phyloP scores from a whole-genome alignment of 2,329 filamentous ascomycete genomes.

The Beauveria sp. region DNA sequence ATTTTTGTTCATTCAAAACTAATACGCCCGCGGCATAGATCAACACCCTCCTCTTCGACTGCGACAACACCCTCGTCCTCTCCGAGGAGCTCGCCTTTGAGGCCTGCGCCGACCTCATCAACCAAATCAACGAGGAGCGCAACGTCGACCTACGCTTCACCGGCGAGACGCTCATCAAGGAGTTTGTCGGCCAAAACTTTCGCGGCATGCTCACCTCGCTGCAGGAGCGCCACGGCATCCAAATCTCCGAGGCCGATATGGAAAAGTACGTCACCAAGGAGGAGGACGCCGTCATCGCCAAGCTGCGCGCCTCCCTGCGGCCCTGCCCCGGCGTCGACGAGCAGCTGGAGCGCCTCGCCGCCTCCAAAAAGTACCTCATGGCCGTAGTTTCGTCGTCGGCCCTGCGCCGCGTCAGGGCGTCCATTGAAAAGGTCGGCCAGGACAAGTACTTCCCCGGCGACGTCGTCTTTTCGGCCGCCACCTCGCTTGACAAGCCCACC shows the following conservation, averaged over 20 bases:
- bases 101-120: slow-evolving; percentile 82
- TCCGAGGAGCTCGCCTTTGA: slow-evolving; percentile 88
- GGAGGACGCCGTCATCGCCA: slow-evolving; percentile 76
- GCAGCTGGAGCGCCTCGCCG: slow-evolving; percentile 56
- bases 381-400: slow-evolving; percentile 78
- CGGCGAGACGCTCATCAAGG: slow-evolving; percentile 66
- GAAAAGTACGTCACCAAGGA: slow-evolving; percentile 69
- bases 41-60: slow-evolving; percentile 67
- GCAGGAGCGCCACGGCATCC: slow-evolving; percentile 67
- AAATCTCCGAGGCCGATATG: slow-evolving; percentile 58
- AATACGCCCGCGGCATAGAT: slow-evolving; percentile 31
- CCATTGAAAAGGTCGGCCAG: slow-evolving; percentile 70
- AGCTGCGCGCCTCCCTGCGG: slow-evolving; percentile 59
- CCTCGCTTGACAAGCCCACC: slow-evolving; percentile 68
- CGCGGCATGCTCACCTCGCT: slow-evolving; percentile 79
- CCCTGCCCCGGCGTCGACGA: slow-evolving; percentile 63
- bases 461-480: slow-evolving; percentile 75
- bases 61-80: slow-evolving; percentile 87
- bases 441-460: slow-evolving; percentile 71
- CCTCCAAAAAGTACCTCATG: slow-evolving; percentile 59
- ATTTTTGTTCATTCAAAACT: background rate
- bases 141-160: slow-evolving; percentile 63
- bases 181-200: slow-evolving; percentile 94
- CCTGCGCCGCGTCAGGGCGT: slow-evolving; percentile 67
- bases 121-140: slow-evolving; percentile 68